Percentiles rank a stretch among this genome's conserved stretches.
Evolutionary conservation across 2,329 filamentous ascomycete species (phyloP).

Genomic region (Aurifilum marmelostoma): DNA sequence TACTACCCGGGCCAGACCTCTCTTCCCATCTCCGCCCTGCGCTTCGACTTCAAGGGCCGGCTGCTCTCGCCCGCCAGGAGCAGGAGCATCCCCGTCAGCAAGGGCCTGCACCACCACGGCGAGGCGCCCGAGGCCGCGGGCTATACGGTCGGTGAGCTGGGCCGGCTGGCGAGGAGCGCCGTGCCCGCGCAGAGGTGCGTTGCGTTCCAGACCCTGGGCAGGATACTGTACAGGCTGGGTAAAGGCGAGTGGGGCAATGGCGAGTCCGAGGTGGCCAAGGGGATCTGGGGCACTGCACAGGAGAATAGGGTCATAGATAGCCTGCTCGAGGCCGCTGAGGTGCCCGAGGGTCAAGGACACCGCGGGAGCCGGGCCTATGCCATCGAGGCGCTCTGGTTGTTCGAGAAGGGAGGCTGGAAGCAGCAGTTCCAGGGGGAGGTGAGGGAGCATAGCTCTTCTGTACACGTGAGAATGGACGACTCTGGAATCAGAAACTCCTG

Average conservation of each 20-base stretch:
- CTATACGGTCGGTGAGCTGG: conserved; percentile 88
- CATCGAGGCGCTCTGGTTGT: conserved; percentile 87
- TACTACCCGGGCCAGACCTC: conserved; percentile 79
- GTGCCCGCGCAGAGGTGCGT: conserved; percentile 88
- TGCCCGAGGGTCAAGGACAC: conserved; percentile 68
- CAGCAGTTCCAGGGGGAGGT: conserved; percentile 58
- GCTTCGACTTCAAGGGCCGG: conserved; percentile 85
- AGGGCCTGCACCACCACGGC: conserved; percentile 91
- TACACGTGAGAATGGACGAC: not conserved
- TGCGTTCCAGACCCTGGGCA: conserved; percentile 86
- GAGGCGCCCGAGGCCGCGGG: conserved; percentile 91
- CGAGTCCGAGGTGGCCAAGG: conserved; percentile 68
- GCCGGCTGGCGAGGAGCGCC: conserved; percentile 76
- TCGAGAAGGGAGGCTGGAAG: conserved; percentile 71
- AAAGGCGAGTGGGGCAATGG: conserved; percentile 71
- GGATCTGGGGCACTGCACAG: conserved; percentile 81
- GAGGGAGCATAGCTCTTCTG: not conserved
- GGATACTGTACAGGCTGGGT: conserved; percentile 82
- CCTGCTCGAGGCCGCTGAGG: conserved; percentile 73
- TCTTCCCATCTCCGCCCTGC: conserved; percentile 75
- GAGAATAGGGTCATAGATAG: conserved; percentile 77
- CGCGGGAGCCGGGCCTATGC: conserved; percentile 82
- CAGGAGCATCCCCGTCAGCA: conserved; percentile 72
- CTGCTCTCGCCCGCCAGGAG: conserved; percentile 78
- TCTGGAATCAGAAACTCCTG: not conserved